Conservation (phyloP, 495 filamentous ascomycete species). For the Penicillium lividum region DNA sequence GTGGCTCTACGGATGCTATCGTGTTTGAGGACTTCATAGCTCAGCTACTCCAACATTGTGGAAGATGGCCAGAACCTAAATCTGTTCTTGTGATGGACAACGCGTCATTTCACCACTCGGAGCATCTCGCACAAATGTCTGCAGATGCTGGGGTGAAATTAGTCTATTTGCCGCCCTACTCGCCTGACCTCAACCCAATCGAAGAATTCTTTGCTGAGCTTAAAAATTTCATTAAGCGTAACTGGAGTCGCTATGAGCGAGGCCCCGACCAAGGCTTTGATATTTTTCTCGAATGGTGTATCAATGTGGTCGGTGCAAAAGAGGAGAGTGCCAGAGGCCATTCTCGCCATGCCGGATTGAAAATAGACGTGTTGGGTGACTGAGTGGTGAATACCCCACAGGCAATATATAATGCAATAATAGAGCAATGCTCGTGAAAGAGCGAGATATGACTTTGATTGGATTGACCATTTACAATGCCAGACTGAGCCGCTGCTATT, state of each 20-base stretch:
- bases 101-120: neutral
- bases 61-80: constrained; percentile 23
- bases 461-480: no score
- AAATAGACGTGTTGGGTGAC: no score
- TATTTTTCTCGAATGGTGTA: constrained; percentile 28
- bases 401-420: no score
- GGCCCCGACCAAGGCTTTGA: constrained; percentile 38
- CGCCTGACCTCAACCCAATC: constrained; percentile 31
- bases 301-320: constrained; percentile 24
- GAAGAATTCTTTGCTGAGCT: constrained; percentile 32
- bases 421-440: no score
- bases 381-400: no score
- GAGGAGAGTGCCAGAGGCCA: constrained; percentile 24
- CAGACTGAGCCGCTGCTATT: no score
- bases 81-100: neutral
- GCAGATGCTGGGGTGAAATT: constrained; percentile 37
- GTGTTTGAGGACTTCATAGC: constrained; percentile 46
- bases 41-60: constrained; percentile 37
- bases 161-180: constrained; percentile 30
- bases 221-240: constrained; percentile 23
- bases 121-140: constrained; percentile 24
- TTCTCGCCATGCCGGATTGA: constrained; percentile 28
- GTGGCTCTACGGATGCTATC: constrained; percentile 37
- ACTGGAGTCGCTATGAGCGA: constrained; percentile 24
- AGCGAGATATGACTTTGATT: no score